These are phyloP conservation scores for Cordyceps sp. DNA, from an alignment of 2,329 filamentous ascomycete genomes.

Conservation along the genomic window DNA sequence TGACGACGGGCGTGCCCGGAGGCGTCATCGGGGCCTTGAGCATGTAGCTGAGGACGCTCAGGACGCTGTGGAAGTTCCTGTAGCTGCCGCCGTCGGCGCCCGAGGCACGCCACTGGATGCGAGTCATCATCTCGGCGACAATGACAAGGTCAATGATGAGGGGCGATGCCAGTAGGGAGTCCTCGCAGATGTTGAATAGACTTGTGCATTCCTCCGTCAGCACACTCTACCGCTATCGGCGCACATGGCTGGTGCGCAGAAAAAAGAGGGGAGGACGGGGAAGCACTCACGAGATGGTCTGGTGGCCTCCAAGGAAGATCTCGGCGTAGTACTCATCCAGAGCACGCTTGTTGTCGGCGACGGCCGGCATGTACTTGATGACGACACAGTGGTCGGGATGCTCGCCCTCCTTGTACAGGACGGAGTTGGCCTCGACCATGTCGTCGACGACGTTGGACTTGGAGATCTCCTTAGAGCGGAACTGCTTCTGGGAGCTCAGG, in stretches of 20 bases:
- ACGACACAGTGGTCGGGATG: constrained; percentile 97
- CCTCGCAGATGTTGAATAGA: constrained; percentile 97
- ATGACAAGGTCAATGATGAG: constrained; percentile 94
- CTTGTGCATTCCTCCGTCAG: constrained; percentile 29
- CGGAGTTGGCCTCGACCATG: constrained; percentile 91
- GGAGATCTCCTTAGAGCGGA: constrained; percentile 98
- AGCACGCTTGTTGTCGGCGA: constrained; percentile 97
- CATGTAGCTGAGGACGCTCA: constrained; percentile 98
- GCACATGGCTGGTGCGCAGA: too few species aligned
- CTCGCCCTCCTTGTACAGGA: constrained; percentile 82
- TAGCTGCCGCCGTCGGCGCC: constrained; percentile 44
- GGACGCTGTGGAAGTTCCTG: constrained; percentile 90
- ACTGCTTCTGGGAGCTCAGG: constrained; percentile 90
- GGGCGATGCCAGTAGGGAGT: constrained; percentile 87
- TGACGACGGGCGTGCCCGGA: constrained; percentile 87
- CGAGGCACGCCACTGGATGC: constrained; percentile 73
- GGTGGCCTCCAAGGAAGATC: constrained; percentile 97
- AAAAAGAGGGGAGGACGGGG: too few species aligned
- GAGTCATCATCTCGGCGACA: constrained; percentile 94
- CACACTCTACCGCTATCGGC: too few species aligned
- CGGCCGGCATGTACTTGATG: constrained; percentile 99
- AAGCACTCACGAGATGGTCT: constrained; percentile 64
- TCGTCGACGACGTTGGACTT: constrained; percentile 99
- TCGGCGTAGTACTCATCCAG: constrained; percentile 98
- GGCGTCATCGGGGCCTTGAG: constrained; percentile 90